phyloP scores from a whole-genome alignment of 2,329 filamentous ascomycete genomes.

The Gliomastix tumulicola region DNA sequence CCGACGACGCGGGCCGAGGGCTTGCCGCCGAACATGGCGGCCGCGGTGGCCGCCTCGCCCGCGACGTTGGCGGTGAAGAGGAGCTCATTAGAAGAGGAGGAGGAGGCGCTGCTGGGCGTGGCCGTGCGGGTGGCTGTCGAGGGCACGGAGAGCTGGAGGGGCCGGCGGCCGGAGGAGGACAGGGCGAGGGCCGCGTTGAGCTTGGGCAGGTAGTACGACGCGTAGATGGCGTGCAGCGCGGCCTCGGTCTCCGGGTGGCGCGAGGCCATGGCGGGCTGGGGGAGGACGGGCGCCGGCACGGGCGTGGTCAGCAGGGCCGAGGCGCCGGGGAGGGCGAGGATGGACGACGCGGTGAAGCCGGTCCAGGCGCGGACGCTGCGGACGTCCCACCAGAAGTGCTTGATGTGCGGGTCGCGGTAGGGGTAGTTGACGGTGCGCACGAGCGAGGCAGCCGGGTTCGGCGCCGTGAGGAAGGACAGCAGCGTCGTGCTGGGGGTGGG shows the following conservation, averaged over 20 bases:
- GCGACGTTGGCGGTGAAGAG: conserved; percentile 60
- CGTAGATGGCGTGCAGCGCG: conserved; percentile 68
- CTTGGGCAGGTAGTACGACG: conserved; percentile 74
- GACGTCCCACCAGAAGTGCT: conserved; percentile 95
- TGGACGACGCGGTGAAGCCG: conserved; percentile 65
- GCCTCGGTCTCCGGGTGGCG: conserved; percentile 73
- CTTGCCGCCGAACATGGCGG: conserved; percentile 42
- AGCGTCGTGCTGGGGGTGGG: conserved; percentile 57
- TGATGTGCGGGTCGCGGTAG: conserved; percentile 59
- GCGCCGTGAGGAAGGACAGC: conserved; percentile 66
- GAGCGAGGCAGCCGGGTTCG: conserved; percentile 76
- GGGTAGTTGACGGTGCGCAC: conserved; percentile 72
- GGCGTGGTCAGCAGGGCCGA: conserved; percentile 65
- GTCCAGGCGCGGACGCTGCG: conserved; percentile 81
- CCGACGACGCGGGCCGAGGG: conserved; percentile 60
- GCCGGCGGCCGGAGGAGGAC: conserved; percentile 60
- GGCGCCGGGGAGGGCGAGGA: conserved; percentile 67
- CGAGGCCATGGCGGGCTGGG: conserved; percentile 46
- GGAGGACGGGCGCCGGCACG: conserved; percentile 55
- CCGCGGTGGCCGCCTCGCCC: conserved; percentile 48
- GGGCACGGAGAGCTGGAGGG: conserved; percentile 31
- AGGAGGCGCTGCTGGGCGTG: conserved; percentile 21
- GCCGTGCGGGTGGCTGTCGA: conserved; percentile 22
- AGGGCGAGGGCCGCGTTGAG: conserved; percentile 78
- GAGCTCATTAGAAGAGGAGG: too few species aligned